A percentile compares a stretch with the other conserved stretches of the same genome.
phyloP scores from a whole-genome alignment of 2,329 filamentous ascomycete species.

The Calcarisporium arbuscula region DNA sequence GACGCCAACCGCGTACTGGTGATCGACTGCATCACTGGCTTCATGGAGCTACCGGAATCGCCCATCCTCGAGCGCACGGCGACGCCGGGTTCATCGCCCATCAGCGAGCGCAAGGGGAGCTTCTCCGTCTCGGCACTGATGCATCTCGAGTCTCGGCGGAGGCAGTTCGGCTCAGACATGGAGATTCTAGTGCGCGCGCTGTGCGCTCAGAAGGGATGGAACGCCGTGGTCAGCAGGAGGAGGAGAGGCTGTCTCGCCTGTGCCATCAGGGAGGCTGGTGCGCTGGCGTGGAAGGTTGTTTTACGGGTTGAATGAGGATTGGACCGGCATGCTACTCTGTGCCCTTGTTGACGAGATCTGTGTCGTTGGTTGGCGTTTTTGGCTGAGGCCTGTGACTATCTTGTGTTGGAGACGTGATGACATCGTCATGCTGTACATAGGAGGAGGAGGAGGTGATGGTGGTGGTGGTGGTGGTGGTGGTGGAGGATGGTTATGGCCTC shows the following conservation, averaged over 20 bases:
- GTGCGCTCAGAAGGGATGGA: slow-evolving; percentile 68
- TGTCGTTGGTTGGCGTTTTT: too few relatives aligned
- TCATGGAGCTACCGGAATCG: slow-evolving; percentile 40
- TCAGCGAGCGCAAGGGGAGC: slow-evolving; percentile 27
- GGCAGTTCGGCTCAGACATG: slow-evolving; percentile 57
- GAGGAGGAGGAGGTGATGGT: too few relatives aligned
- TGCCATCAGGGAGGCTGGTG: slow-evolving; percentile 68
- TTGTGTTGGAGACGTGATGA: too few relatives aligned
- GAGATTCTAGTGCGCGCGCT: slow-evolving; percentile 67
- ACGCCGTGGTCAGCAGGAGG: slow-evolving; percentile 62
- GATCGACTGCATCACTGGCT: slow-evolving; percentile 57
- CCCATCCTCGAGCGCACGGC: slow-evolving; percentile 35
- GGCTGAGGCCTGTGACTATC: too few relatives aligned
- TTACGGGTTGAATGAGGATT: slow-evolving; percentile 51
- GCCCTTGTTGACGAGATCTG: too few relatives aligned
- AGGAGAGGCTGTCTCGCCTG: slow-evolving; percentile 67
- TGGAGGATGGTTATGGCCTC: too few relatives aligned
- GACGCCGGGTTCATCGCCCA: slow-evolving; percentile 20
- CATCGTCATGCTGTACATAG: too few relatives aligned
- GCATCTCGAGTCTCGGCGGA: slow-evolving; percentile 49
- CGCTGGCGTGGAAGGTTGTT: slow-evolving; percentile 63
- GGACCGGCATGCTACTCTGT: too few relatives aligned
- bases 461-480: too few relatives aligned
- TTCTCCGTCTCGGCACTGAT: slow-evolving; percentile 43
- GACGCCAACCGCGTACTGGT: slow-evolving; percentile 42